Base-by-base conservation (phyloP, 306 rosid species). In the Luffa aegyptiaca region DNA sequence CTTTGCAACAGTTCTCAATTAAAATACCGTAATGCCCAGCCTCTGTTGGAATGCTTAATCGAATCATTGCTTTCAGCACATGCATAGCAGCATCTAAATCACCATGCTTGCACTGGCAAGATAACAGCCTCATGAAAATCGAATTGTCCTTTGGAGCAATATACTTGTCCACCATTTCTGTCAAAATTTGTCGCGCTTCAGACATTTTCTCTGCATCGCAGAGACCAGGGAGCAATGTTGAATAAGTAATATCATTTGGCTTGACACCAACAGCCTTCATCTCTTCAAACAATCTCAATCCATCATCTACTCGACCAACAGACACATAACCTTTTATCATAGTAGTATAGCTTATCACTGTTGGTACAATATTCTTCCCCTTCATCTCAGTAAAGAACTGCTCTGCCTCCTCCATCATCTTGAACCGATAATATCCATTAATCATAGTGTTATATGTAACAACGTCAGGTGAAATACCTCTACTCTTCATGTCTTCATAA, bases 381-480 rank as follows among this genome's bases (percentile, higher is more conserved):
- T 92, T 92, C 97, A 92, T 88, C 86, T 92, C 97, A 3, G 76
- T 86, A 89, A 92, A 95, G 82, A 90, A 81, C 33, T 81, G 83
- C 82, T 92, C 97, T 0, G 97, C 97, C 86, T 92, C 97, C 65
- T 95, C 96, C 70, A 91, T 86, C 83, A 84, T 85, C 86, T 88
- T 90, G 80, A 92, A 91, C 81, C 98, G 88, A 88, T 82, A 75
- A 76, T 77, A 95, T 13, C 98, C 98, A 69, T 91, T 84, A 63
- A 95, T 92, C 93, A 92, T 83, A 21, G 96, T 90, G 77, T 95
- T 95, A 77, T 92, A 92, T 0, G 97, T 91, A 2, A 92, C 98
- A 36, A 88, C 92, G 76, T 92, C 91, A 0, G 95, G 98, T 0
- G 26, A 45, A 84, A 91, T 72, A 35, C 79, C 89, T 81, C 89